Base-by-base conservation (phyloP, 805 yeast species). In the Wickerhamomyces silvicola region DNA sequence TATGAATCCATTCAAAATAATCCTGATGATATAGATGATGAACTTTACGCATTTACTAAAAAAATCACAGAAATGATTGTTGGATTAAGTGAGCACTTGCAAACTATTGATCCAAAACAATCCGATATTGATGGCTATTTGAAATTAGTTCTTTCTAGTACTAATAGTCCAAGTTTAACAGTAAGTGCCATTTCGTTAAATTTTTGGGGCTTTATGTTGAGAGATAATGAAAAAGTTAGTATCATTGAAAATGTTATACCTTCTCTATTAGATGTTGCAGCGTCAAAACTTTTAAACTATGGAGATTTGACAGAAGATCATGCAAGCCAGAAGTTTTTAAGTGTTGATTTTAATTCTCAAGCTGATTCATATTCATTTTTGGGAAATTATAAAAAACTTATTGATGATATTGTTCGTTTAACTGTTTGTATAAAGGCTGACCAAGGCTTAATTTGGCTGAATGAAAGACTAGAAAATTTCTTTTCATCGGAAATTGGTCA, bases 31-130 rank as follows among this genome's bases (percentile, higher is more conserved):
- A 68, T 87, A 15, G 88, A 83, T 48, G 97, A 87, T 46, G 73
- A 72, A 35, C 68, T 74, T 22, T 92, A 92, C 54, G 78, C 94
- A 1, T 70, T 90, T 36, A 60, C 84, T 39, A 92, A 92, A 54
- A 90, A 90, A 59, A 70, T 90, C 11, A 95, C 88, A 5, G 98
- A 92, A 52, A 82, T 90, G 85, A 75, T 88, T 21, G 94, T 92
- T 16, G 81, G 87, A 0, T 61, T 86, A 31, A 81, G 92, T 41
- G 94, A 84, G 45, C 81, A 81, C 48, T 67, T 88, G 37, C 81
- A 73, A 42, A 64, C 71, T 5, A 62, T 59, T 9, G 52, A 58
- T 31, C 37, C 45, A 28, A 72, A 70, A 15, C 57, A 64, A 14
- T 64, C 82, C 3, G 94, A 84, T 50, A 62, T 83, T 6, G 67